Evolutionary conservation across 768 basidiomycete species (phyloP).

Genomic region (Royoungia palumana): DNA sequence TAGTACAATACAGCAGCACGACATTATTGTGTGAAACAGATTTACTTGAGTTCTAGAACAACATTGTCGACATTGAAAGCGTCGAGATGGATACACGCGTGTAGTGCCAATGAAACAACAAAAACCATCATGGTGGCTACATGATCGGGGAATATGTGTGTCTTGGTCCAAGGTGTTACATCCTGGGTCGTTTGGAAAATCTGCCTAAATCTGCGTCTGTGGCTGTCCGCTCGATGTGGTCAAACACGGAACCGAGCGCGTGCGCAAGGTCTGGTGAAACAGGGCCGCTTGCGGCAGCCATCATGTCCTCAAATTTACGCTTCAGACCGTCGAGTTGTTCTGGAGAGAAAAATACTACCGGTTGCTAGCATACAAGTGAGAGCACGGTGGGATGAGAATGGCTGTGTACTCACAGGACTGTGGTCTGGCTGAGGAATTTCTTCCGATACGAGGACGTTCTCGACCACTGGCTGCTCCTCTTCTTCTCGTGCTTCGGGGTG

Average conservation of each 20-base stretch:
- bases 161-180: constrained; percentile 5
- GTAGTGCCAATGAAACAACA: background rate
- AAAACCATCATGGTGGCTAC: background rate
- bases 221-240: constrained; percentile 32
- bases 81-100: background rate
- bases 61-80: background rate
- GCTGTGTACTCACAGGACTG: constrained; percentile 14
- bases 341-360: constrained; percentile 31
- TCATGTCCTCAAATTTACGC: constrained; percentile 32
- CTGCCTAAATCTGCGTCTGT: constrained; percentile 25
- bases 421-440: constrained; percentile 16
- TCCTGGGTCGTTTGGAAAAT: constrained; percentile 25
- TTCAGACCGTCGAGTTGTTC: constrained; percentile 31
- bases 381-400: background rate
- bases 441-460: constrained; percentile 16
- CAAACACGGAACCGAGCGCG: constrained; percentile 32
- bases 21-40: no score
- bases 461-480: constrained; percentile 14
- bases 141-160: no score
- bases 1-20: constrained; percentile 14
- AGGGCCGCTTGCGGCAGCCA: constrained; percentile 28
- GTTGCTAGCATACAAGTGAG: constrained; percentile 6
- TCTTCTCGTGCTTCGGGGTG: constrained; percentile 14
- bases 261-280: constrained; percentile 31
- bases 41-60: background rate